A percentile compares a stretch with the other conserved stretches of the same genome.
phyloP scores from a whole-genome alignment of 768 basidiomycete species.

The Leccinellum rugosiceps region DNA sequence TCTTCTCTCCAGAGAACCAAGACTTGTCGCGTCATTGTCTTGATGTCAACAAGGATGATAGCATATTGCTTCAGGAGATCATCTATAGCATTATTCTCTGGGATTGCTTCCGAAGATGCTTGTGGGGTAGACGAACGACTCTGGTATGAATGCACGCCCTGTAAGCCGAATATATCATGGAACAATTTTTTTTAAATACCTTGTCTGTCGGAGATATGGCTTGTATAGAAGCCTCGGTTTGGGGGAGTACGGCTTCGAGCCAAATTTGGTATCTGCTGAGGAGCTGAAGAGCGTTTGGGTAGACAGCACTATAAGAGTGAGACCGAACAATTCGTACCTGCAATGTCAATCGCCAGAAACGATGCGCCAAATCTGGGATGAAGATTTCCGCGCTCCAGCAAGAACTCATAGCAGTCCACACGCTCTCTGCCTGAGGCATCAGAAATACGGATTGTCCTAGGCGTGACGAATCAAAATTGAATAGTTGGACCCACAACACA shows the following conservation, averaged over 20 bases:
- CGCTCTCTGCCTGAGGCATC: constrained; percentile 61
- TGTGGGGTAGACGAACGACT: constrained; percentile 54
- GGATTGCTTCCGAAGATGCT: constrained; percentile 43
- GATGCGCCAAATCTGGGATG: constrained; percentile 74
- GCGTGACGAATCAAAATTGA: not conserved
- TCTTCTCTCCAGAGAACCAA: constrained; percentile 65
- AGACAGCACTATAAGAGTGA: not conserved
- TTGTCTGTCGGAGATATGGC: constrained; percentile 34
- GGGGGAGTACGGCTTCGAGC: constrained; percentile 58
- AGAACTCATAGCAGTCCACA: constrained; percentile 68
- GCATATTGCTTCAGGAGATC: constrained; percentile 69
- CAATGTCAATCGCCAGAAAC: constrained; percentile 89
- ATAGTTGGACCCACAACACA: not conserved
- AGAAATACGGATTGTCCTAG: constrained; percentile 39
- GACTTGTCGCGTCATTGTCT: constrained; percentile 49
- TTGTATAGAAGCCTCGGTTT: constrained; percentile 39
- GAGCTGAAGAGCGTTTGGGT: constrained; percentile 46
- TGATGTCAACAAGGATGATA: constrained; percentile 67
- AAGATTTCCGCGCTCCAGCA: constrained; percentile 90
- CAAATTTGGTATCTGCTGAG: constrained; percentile 76
- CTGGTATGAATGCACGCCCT: constrained; percentile 18
- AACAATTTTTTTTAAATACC: constrained; percentile 13
- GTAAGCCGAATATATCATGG: not conserved
- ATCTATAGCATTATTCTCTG: constrained; percentile 57
- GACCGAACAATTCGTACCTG: constrained; percentile 52